phyloP scores from a whole-genome alignment of 108 stramenopile genomes.

The Schizochytrium sp. region DNA sequence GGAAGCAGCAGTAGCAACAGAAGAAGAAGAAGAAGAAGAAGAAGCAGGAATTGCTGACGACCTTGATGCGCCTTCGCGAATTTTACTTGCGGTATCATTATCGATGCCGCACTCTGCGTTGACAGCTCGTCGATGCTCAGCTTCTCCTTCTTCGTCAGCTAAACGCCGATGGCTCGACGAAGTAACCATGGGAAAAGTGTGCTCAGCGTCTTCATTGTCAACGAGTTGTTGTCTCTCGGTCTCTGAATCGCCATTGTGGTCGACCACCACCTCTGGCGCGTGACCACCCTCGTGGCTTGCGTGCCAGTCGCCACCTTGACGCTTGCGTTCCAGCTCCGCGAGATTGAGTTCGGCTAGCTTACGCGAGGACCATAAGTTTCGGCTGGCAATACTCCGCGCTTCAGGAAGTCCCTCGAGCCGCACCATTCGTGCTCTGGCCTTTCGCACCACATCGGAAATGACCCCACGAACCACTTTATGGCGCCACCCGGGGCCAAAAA shows the following conservation, averaged over 20 bases:
- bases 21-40: too few species aligned
- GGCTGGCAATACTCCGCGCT: not conserved
- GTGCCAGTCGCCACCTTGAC: too few species aligned
- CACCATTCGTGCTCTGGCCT: not conserved
- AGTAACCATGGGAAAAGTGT: too few species aligned
- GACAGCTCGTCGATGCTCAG: not conserved
- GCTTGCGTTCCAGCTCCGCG: not conserved
- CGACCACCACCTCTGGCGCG: not conserved
- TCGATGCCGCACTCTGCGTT: not conserved
- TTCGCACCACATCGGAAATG: not conserved
- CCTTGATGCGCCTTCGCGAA: too few species aligned
- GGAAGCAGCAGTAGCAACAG: not conserved
- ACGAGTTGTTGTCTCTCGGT: not conserved
- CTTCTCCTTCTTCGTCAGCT: not conserved
- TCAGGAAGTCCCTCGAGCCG: not conserved
- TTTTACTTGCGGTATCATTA: not conserved
- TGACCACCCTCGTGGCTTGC: too few species aligned
- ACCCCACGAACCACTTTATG: not conserved
- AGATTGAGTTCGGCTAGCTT: not conserved
- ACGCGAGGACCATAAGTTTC: not conserved
- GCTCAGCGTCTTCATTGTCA: not conserved
- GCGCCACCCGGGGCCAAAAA: not conserved
- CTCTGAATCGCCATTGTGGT: not conserved
- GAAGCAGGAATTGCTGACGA: too few species aligned
- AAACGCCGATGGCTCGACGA: too few species aligned